Conservation (phyloP, 768 basidiomycete species). For the Stropharia rugosoannulata region DNA sequence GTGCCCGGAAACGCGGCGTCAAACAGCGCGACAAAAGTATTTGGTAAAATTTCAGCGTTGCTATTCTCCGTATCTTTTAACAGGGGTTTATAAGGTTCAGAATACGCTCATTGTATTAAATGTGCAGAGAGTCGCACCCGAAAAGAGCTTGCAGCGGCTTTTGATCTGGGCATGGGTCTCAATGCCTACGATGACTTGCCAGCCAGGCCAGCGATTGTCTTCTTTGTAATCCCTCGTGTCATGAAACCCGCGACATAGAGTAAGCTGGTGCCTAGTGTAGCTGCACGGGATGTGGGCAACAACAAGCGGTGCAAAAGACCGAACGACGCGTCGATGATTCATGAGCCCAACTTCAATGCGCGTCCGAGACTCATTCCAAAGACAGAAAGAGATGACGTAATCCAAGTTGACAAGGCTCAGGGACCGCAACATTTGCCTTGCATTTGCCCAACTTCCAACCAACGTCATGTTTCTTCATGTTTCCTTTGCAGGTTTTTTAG, state of each 20-base stretch:
- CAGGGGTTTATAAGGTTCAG: not conserved
- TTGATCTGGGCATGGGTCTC: constrained; percentile 96
- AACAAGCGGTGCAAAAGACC: not conserved
- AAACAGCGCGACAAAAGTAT: constrained; percentile 70
- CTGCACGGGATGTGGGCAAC: not conserved
- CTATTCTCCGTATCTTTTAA: constrained; percentile 40
- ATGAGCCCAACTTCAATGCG: constrained; percentile 10
- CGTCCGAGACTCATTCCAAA: not conserved
- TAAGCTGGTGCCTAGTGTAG: not conserved
- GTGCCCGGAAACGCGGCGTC: constrained; percentile 95
- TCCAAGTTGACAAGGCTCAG: too few species aligned
- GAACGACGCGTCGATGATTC: not conserved
- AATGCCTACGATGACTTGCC: constrained; percentile 89
- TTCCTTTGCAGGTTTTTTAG: too few species aligned
- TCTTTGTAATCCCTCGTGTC: constrained; percentile 30
- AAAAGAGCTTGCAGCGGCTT: constrained; percentile 87
- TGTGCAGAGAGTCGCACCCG: constrained; percentile 36
- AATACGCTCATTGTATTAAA: not conserved
- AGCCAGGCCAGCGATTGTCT: constrained; percentile 73
- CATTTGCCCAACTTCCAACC: too few species aligned
- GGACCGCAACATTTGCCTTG: too few species aligned
- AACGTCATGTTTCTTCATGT: too few species aligned
- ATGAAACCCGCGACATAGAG: constrained; percentile 26
- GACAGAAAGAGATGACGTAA: too few species aligned
- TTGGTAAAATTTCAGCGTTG: constrained; percentile 50